Conservation (phyloP, 202 grass and related monocot species). For the Zoysia matrella region DNA sequence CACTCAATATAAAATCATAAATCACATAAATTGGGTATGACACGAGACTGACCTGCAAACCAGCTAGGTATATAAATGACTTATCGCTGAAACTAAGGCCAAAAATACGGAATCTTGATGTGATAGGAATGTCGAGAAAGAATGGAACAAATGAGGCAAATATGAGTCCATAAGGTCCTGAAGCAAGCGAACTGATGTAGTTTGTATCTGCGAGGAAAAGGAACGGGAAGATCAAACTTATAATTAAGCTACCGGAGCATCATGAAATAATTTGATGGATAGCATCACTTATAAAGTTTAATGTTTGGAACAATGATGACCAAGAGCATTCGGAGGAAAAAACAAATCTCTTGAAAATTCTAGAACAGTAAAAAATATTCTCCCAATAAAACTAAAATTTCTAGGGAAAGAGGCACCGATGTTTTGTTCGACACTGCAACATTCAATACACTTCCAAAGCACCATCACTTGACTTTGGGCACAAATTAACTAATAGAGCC, state of each 20-base stretch:
- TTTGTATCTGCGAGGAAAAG: constrained; percentile 69
- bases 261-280: constrained; percentile 16
- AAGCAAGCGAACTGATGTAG: constrained; percentile 67
- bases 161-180: constrained; percentile 93
- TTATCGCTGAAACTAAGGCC: constrained; percentile 85
- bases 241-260: constrained; percentile 5
- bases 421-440: background rate
- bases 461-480: background rate
- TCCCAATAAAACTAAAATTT: background rate
- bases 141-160: constrained; percentile 93
- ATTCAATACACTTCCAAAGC: background rate
- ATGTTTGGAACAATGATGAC: background rate
- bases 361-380: constrained; percentile 10
- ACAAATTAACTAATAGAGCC: background rate
- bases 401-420: background rate
- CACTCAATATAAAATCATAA: constrained; percentile 8
- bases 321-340: constrained; percentile 15
- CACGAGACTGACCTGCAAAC: constrained; percentile 77
- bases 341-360: background rate
- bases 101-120: constrained; percentile 79
- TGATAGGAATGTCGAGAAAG: constrained; percentile 85
- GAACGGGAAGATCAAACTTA: constrained; percentile 7
- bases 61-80: constrained; percentile 88
- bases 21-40: constrained; percentile 39
- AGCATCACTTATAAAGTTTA: background rate